phyloP scores from a whole-genome alignment of 2,329 filamentous ascomycete genomes.

The Verticillium nonalfalfae region DNA sequence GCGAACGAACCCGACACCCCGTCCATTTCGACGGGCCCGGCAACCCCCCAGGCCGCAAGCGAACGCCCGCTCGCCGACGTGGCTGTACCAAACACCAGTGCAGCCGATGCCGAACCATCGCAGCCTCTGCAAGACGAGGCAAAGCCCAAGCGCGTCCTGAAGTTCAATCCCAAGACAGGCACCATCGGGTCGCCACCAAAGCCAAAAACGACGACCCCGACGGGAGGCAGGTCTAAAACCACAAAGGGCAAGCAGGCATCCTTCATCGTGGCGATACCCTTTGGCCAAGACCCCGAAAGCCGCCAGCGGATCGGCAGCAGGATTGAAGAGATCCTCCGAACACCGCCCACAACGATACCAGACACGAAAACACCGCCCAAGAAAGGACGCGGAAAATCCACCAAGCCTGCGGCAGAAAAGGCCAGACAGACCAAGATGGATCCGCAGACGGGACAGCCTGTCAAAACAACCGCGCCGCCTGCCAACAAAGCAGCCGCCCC shows the following conservation, averaged over 20 bases:
- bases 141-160: constrained; percentile 44
- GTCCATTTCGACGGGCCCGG: neutral
- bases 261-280: constrained; percentile 5
- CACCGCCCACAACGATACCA: neutral
- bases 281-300: constrained; percentile 27
- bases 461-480: constrained; percentile 36
- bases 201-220: constrained; percentile 31
- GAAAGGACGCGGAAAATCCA: constrained; percentile 4
- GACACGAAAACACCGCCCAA: constrained; percentile 19
- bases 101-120: constrained; percentile 1
- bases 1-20: neutral
- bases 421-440: constrained; percentile 11
- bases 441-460: constrained; percentile 7
- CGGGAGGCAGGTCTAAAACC: constrained; percentile 7
- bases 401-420: constrained; percentile 19
- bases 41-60: neutral
- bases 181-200: constrained; percentile 57
- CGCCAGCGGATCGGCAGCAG: constrained; percentile 46
- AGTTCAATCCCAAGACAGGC: constrained; percentile 53
- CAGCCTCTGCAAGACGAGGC: constrained; percentile 3
- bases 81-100: neutral
- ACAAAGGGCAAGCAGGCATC: constrained; percentile 2
- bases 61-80: neutral
- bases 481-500: constrained; percentile 2
- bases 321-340: constrained; percentile 56